Base-by-base conservation (phyloP, 2,329 filamentous ascomycete species). In the Penicillium paneum region DNA sequence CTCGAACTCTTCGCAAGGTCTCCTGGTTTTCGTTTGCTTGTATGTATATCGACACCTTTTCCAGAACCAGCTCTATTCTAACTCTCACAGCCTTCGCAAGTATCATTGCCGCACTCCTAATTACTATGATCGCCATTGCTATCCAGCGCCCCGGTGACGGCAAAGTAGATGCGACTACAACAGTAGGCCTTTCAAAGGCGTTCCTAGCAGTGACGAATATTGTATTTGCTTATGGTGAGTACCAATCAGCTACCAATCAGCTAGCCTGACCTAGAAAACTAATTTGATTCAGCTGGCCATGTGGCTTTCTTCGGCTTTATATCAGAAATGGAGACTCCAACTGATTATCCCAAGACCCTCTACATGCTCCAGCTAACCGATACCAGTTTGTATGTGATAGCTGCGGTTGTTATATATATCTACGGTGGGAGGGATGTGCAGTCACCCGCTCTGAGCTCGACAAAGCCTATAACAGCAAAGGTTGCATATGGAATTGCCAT, bases 221-320 rank as follows among this genome's bases (percentile, higher is more conserved):
- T 54, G 77, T 87, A 43, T 83, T 90, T 57, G 85, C 87, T 51
- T 90, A 86, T 72, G 76, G 83, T 76, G 65, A 66, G 69, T 54
- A 63, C 65, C 58, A 11, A 21, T 2, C 17, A 12, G 7, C 1
- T 7, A 17, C 0, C 58, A 11, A 21, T 2, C 17, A 12, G 7
- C 1, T 7, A 17, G 0, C 15, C 1, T 2, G 3, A 2, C 0
- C 8, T 8, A 11, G 2, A 12, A 12, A 10, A 42, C 65, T 57
- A 64, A 67, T 55, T 65, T 39, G 58, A 63, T 35, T 64, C 71
- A 59, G 75, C 73, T 40, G 83, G 83, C 17, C 83, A 87, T 64
- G 80, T 84, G n/a, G 83, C 82, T 58, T 88, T 88, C 74, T 87
- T 87, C 70, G 78, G 76, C 58, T 82, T 89, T 67, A 82, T 86